Conservation (phyloP, 176 grass and related monocot genomes). For the Carex myosuroides region DNA sequence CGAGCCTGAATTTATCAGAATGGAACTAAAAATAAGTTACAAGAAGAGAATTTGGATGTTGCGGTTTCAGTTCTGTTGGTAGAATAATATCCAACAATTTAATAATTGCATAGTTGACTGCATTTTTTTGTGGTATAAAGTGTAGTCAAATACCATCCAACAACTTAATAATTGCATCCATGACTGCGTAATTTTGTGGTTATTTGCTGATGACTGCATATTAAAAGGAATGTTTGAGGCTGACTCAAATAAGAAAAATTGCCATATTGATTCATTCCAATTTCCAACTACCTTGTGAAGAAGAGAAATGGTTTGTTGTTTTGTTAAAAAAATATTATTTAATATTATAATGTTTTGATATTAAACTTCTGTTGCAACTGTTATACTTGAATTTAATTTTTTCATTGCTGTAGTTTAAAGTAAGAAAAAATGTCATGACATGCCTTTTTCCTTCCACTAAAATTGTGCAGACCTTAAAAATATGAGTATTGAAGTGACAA, state of each 20-base stretch:
- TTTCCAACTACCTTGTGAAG: neutral
- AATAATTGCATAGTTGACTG: neutral
- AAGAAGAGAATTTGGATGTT: neutral
- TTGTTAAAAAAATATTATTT: neutral
- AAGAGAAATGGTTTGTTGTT: neutral
- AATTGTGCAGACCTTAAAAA: no score
- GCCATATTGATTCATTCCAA: neutral
- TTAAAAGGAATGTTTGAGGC: neutral
- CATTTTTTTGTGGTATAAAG: neutral
- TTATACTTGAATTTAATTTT: neutral
- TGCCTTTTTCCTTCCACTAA: neutral
- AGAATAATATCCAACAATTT: neutral
- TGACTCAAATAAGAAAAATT: no score
- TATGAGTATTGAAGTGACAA: neutral
- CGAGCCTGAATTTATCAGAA: neutral
- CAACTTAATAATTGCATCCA: neutral
- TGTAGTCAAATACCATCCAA: neutral
- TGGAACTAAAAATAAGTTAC: neutral
- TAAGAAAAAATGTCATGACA: neutral
- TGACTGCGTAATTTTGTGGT: neutral
- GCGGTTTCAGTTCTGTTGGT: neutral
- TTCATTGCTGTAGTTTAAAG: neutral
- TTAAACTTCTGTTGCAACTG: neutral
- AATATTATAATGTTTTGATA: neutral
- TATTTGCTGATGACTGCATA: neutral